Evolutionary conservation across 345 rosid species (phyloP).

Genomic region (Anacardium occidentale): DNA sequence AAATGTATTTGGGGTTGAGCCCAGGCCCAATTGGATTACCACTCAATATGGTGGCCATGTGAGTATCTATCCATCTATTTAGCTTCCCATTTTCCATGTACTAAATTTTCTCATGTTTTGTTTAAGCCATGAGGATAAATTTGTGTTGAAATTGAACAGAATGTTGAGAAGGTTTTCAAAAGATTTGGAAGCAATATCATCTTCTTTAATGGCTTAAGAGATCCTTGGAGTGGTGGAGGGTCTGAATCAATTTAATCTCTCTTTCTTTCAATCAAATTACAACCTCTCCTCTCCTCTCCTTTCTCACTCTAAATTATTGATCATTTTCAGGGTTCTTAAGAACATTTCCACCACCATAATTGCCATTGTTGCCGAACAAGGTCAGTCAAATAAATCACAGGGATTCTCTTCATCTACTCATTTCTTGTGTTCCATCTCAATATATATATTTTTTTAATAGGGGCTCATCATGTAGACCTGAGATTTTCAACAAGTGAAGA

Average conservation of each 20-base stretch:
- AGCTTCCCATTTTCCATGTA: background rate
- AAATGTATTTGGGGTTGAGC: slow-evolving; percentile 16
- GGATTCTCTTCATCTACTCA: too few species aligned
- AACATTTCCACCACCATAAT: slow-evolving; percentile 45
- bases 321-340: slow-evolving; percentile 44
- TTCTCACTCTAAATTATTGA: background rate
- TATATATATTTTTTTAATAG: too few species aligned
- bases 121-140: background rate
- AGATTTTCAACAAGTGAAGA: slow-evolving; percentile 50
- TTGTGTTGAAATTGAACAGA: slow-evolving; percentile 25
- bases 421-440: too few species aligned
- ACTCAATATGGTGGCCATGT: slow-evolving; percentile 59
- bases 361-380: slow-evolving; percentile 56
- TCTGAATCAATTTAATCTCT: slow-evolving; percentile 3
- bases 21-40: slow-evolving; percentile 52
- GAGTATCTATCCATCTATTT: slow-evolving; percentile 10
- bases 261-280: background rate
- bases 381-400: slow-evolving; percentile 24
- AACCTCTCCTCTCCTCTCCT: too few species aligned
- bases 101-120: too few species aligned
- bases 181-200: slow-evolving; percentile 61
- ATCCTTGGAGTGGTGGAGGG: slow-evolving; percentile 81
- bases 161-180: slow-evolving; percentile 43
- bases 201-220: slow-evolving; percentile 72
- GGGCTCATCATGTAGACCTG: slow-evolving; percentile 71